Evolutionary conservation across 2,329 filamentous ascomycete species (phyloP), one percentile per base, ranked within the genome.

Genomic region (Calonectria henricotiae): DNA sequence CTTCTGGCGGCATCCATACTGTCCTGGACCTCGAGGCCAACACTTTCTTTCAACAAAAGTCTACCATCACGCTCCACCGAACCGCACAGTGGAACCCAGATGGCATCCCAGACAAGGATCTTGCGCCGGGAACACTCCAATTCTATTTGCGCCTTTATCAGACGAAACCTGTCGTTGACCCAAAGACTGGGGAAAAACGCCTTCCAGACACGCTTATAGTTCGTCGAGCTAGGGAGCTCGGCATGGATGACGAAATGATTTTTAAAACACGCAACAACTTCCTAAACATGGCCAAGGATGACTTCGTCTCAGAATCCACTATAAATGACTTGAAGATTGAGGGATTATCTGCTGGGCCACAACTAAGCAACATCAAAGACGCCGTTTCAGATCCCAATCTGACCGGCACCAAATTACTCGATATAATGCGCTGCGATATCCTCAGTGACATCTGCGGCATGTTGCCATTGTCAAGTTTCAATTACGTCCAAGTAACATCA

Each of bases 71-170:
- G 6, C 30, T 79, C 0, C 83, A 77, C 49, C 75, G 75, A 5
- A 73, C 77, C 8, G 80, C 80, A 7, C 73, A 77, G 7, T 86
- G 82, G 83, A 73, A 82, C 32, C 43, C 76, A 8, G 79, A 83
- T 8, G 76, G 76, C 5, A 82, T 86, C 11, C 80, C 82, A 0
- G 81, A 84, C 44, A 69, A 73, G 0, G 78, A 82, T 1, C 17
- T 85, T 35, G 63, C 70, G 0, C 30, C 78, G 4, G 17, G 11
- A 0, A 82, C 79, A 0, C 1, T 73, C 0, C 41, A 84, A 12
- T 77, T 68, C 2, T n/a, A 73, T 25, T 30, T 80, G 13, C 79
- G 82, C 37, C 62, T 82, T n/a, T 13, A 44, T 23, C 72, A 79
- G 65, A 79, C 78, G 6, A 80, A 79, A 66, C 60, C 41, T 0